Base-by-base conservation (phyloP, 139 green algal genomes). In the Coccomyxa sp. region DNA sequence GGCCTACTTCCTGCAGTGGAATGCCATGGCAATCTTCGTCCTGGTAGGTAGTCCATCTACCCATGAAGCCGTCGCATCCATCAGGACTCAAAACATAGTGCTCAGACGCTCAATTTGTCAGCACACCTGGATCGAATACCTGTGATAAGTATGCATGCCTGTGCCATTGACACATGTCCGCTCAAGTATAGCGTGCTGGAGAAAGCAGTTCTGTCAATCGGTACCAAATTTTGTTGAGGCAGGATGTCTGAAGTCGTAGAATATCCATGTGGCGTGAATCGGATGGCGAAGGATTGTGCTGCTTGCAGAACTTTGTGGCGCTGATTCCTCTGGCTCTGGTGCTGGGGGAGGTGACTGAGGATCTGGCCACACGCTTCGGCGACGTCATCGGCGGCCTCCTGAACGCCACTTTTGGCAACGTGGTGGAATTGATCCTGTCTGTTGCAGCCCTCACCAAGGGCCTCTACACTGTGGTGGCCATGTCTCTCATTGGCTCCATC, bases 401-500 rank as follows among this genome's bases (percentile, higher is more conserved):
- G 89, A 83, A 83, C 39, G 79, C 79, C 34, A 83, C 79, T 8
- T 83, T 83, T 77, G 79, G 95, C 70, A 98, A 98, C 72, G 89
- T 95, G 9, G 94, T 96, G 55, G 95, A 99, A 86, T 84, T 99
- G 78, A 98, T 99, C 78, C 82, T 99, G 31, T 91, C 86, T 16
- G 80, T 98, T 7, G 87, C 92, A 9, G 93, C 93, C 3, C 85
- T 97, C 68, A 77, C 72, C 22, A 88, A 92, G 79, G 91, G 90
- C 0, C 82, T 97, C 37, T 93, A 90, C 74, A 85, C 78, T 18
- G 94, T 98, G 8, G 92, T 97, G 27, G 88, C 91, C 18, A 88
- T 85, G 27, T 95, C 90, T 0, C 88, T 97, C 35, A 84, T 98
- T 8, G 94, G 94, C 27, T 95, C 89, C 75, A 93, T 98, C 58